Evolutionary conservation across 2,329 filamentous ascomycete genomes (phyloP).

Genomic region (Metarhizium sp.): DNA sequence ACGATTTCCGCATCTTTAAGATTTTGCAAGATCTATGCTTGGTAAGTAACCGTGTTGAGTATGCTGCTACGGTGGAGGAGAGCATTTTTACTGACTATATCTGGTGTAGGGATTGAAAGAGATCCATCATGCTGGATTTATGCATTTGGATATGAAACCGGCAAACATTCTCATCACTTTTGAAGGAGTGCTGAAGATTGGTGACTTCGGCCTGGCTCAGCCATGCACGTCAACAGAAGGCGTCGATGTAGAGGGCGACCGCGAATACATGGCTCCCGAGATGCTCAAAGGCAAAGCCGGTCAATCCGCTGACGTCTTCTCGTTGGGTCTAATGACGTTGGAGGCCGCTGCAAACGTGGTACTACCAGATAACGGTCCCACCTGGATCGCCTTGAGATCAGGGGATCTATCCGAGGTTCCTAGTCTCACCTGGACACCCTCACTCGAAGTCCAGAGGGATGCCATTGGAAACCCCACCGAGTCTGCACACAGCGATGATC

Average conservation of each 20-base stretch:
- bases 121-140: slow-evolving; percentile 80
- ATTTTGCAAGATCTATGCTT: slow-evolving; percentile 77
- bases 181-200: slow-evolving; percentile 75
- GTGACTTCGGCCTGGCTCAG: slow-evolving; percentile 76
- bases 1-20: slow-evolving; percentile 99
- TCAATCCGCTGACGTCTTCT: slow-evolving; percentile 88
- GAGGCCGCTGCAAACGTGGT: slow-evolving; percentile 92
- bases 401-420: slow-evolving; percentile 86
- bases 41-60: slow-evolving; percentile 42
- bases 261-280: slow-evolving; percentile 92
- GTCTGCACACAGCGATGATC: slow-evolving; percentile 24
- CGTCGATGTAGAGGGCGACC: slow-evolving; percentile 87
- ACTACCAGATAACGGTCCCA: slow-evolving; percentile 83
- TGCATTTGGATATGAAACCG: slow-evolving; percentile 78
- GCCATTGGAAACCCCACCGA: slow-evolving; percentile 42
- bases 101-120: slow-evolving; percentile 66
- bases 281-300: slow-evolving; percentile 80
- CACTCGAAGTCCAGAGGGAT: slow-evolving; percentile 63
- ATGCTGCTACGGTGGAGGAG: background rate
- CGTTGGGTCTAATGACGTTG: slow-evolving; percentile 85
- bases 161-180: slow-evolving; percentile 77
- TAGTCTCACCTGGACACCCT: slow-evolving; percentile 72
- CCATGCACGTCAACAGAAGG: slow-evolving; percentile 65
- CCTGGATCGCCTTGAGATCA: slow-evolving; percentile 82
- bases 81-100: slow-evolving; percentile 6